Evolutionary conservation across 345 rosid genomes (phyloP).

Genomic region (Adansonia digitata): DNA sequence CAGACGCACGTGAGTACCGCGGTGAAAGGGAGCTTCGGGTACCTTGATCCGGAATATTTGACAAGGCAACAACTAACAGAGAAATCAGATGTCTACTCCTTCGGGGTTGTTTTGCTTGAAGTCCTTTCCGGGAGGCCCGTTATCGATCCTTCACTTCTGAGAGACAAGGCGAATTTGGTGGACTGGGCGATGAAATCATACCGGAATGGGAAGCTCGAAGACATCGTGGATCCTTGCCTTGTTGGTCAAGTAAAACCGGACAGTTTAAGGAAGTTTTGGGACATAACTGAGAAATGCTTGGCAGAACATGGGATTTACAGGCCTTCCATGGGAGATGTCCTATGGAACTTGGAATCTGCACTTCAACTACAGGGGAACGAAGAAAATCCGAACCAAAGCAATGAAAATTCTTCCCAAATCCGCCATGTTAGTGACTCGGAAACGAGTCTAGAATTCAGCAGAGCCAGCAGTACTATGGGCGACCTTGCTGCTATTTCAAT

Average conservation of each 20-base stretch:
- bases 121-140: constrained; percentile 37
- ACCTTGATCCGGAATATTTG: constrained; percentile 41
- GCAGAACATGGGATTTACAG: constrained; percentile 38
- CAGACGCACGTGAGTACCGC: constrained; percentile 45
- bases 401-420: constrained; percentile 1
- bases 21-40: constrained; percentile 43
- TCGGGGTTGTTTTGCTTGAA: constrained; percentile 42
- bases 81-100: constrained; percentile 43
- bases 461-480: constrained; percentile 20
- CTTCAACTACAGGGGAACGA: constrained; percentile 45
- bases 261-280: constrained; percentile 44
- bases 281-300: constrained; percentile 62
- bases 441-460: constrained; percentile 25
- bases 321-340: constrained; percentile 63
- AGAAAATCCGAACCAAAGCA: constrained; percentile 21
- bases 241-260: constrained; percentile 40
- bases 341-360: constrained; percentile 62
- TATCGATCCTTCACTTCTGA: constrained; percentile 34
- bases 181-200: constrained; percentile 51
- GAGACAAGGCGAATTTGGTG: constrained; percentile 48
- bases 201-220: constrained; percentile 36
- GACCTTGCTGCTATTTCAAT: constrained; percentile 50
- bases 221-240: constrained; percentile 45
- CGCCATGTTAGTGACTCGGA: constrained; percentile 22
- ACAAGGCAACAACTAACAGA: constrained; percentile 40